Evolutionary conservation across 1,284 basidiomycete species (phyloP).

Genomic region (Cryptococcus amylolentus): DNA sequence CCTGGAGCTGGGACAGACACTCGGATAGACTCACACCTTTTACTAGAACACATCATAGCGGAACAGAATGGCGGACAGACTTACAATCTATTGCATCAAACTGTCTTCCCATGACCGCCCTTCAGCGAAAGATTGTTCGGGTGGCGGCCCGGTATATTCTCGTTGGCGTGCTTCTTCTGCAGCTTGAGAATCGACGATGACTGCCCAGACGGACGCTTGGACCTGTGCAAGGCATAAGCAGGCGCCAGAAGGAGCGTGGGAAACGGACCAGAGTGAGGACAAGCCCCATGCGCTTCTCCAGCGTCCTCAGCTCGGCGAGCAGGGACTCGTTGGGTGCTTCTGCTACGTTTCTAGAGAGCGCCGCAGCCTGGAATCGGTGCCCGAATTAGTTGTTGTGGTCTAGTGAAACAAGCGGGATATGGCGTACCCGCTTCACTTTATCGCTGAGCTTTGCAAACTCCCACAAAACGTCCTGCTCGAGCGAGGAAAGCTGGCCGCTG

Average conservation of each 20-base stretch:
- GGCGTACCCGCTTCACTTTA: constrained; percentile 64
- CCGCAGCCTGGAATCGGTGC: constrained; percentile 39
- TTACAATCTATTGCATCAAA: neutral
- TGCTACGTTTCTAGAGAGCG: constrained; percentile 44
- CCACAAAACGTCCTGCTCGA: constrained; percentile 70
- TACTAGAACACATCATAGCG: constrained; percentile 38
- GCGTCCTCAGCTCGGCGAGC: constrained; percentile 69
- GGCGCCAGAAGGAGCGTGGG: neutral
- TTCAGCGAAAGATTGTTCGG: constrained; percentile 7
- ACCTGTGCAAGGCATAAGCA: constrained; percentile 57
- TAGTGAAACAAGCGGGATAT: neutral
- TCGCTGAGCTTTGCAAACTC: constrained; percentile 72
- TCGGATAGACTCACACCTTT: constrained; percentile 32
- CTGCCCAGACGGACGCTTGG: constrained; percentile 92
- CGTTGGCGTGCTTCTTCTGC: constrained; percentile 47
- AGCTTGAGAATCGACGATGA: constrained; percentile 77
- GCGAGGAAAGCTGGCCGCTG: constrained; percentile 59
- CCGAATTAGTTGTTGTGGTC: neutral
- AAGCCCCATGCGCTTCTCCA: constrained; percentile 93
- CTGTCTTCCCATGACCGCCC: constrained; percentile 12
- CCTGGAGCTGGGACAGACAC: constrained; percentile 3
- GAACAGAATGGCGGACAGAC: neutral
- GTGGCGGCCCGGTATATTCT: neutral
- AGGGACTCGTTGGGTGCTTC: constrained; percentile 71
- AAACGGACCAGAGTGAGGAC: constrained; percentile 74